These are phyloP conservation scores for Trichophyton simii DNA, from an alignment of 2,329 filamentous ascomycete species.

Conservation along the genomic window DNA sequence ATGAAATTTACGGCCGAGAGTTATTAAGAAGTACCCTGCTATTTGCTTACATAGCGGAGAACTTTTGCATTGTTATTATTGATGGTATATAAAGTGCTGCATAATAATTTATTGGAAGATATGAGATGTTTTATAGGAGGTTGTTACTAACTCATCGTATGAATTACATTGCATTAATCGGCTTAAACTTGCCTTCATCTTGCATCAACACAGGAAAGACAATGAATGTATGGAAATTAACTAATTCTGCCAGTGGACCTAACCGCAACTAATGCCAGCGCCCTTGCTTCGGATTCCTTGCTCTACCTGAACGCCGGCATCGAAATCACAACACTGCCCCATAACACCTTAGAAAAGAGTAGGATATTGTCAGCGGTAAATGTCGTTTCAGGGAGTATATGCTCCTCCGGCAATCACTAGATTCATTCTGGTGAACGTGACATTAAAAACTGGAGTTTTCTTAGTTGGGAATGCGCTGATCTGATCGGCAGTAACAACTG, in stretches of 20 bases:
- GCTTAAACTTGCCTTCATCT: not conserved
- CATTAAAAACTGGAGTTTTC: conserved; percentile 87
- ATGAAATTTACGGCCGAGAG: conserved; percentile 7
- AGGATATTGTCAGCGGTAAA: not conserved
- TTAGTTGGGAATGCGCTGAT: conserved; percentile 93
- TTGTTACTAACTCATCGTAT: not conserved
- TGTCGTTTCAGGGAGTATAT: conserved; percentile 40
- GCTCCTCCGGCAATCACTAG: conserved; percentile 72
- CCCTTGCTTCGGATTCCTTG: not conserved
- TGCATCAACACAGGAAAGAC: not conserved
- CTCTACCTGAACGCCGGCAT: not conserved
- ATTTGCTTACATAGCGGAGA: not conserved
- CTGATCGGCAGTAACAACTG: conserved; percentile 81
- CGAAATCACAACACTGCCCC: not conserved
- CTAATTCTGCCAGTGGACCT: not conserved
- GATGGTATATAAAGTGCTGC: not conserved
- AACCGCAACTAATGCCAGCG: not conserved
- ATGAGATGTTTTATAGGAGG: not conserved
- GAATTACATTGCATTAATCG: not conserved
- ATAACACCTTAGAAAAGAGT: not conserved
- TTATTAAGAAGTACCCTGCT: not conserved
- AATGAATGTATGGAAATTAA: not conserved
- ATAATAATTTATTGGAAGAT: not conserved
- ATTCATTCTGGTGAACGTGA: conserved; percentile 91
- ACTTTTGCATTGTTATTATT: too few species aligned